Evolutionary conservation across 306 rosid genomes (phyloP).

Genomic region (Sesbania bispinosa): DNA sequence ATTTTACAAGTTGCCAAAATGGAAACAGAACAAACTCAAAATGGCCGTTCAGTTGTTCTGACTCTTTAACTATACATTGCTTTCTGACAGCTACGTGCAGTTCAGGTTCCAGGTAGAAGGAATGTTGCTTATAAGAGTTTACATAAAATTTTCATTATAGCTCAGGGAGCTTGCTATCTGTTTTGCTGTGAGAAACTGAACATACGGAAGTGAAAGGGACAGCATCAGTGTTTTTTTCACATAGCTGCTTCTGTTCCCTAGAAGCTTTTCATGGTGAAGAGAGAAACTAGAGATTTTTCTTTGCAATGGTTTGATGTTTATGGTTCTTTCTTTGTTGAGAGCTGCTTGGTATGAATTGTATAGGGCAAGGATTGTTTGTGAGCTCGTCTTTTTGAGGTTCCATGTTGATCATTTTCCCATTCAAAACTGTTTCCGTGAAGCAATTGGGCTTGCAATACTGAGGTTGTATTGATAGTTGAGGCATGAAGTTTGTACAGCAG

Average conservation of each 20-base stretch:
- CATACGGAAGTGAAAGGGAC: constrained; percentile 60
- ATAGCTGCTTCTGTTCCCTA: constrained; percentile 79
- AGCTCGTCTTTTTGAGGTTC: constrained; percentile 38
- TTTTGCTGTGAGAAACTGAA: constrained; percentile 48
- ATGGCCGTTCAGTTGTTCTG: constrained; percentile 83
- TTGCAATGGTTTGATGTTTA: constrained; percentile 48
- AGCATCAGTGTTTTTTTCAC: constrained; percentile 59
- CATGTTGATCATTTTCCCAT: constrained; percentile 28
- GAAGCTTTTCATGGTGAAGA: constrained; percentile 48
- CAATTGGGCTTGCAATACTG: constrained; percentile 52
- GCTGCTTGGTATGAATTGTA: constrained; percentile 47
- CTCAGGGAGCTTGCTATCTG: constrained; percentile 32
- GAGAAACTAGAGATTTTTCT: constrained; percentile 31
- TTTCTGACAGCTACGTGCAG: constrained; percentile 43
- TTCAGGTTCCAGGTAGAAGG: constrained; percentile 51
- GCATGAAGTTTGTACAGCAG: constrained; percentile 75
- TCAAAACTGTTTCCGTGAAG: constrained; percentile 41
- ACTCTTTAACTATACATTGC: constrained; percentile 28
- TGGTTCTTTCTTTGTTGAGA: constrained; percentile 43
- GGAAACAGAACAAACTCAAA: constrained; percentile 99
- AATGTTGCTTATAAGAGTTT: constrained; percentile 38
- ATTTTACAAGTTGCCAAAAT: constrained; percentile 81
- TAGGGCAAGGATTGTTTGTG: constrained; percentile 46
- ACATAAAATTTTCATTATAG: constrained; percentile 17
- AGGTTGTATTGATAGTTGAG: constrained; percentile 57